These are phyloP conservation scores for Pseudofabraea citricarpa DNA, from an alignment of 2,329 filamentous ascomycete species.

Conservation along the genomic window DNA sequence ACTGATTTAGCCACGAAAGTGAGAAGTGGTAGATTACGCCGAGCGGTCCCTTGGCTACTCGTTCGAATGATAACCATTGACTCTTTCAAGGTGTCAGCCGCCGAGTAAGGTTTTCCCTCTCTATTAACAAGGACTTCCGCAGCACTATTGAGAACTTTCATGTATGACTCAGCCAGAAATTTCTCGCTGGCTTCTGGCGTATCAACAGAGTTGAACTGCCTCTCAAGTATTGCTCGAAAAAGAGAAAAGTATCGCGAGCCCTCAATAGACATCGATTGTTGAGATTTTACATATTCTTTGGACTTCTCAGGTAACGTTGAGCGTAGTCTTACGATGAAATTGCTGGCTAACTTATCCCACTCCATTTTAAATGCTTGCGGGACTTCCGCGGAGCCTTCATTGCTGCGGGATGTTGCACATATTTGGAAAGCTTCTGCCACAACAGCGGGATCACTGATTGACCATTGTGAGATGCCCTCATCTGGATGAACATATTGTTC, in stretches of 20 bases:
- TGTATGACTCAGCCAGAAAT: constrained; percentile 8
- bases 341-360: constrained; percentile 58
- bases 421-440: constrained; percentile 41
- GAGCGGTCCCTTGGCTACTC: background rate
- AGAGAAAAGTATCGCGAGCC: constrained; percentile 61
- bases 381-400: constrained; percentile 36
- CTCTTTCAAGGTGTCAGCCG: constrained; percentile 49
- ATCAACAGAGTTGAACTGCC: too few relatives aligned
- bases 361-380: constrained; percentile 45
- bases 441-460: constrained; percentile 8
- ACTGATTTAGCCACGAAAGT: constrained; percentile 25
- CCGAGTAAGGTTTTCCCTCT: constrained; percentile 64
- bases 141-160: constrained; percentile 28
- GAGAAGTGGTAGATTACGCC: background rate
- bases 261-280: constrained; percentile 61
- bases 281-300: constrained; percentile 68
- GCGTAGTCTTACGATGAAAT: constrained; percentile 62
- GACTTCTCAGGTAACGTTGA: constrained; percentile 78
- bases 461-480: constrained; percentile 15
- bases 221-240: constrained; percentile 22
- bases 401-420: constrained; percentile 34
- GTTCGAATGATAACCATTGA: too few relatives aligned
- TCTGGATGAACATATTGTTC: constrained; percentile 43
- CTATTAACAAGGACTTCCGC: constrained; percentile 44
- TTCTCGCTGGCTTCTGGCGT: constrained; percentile 14